phyloP scores from a whole-genome alignment of 208 protist species.

The Trypanosoma vivax region DNA sequence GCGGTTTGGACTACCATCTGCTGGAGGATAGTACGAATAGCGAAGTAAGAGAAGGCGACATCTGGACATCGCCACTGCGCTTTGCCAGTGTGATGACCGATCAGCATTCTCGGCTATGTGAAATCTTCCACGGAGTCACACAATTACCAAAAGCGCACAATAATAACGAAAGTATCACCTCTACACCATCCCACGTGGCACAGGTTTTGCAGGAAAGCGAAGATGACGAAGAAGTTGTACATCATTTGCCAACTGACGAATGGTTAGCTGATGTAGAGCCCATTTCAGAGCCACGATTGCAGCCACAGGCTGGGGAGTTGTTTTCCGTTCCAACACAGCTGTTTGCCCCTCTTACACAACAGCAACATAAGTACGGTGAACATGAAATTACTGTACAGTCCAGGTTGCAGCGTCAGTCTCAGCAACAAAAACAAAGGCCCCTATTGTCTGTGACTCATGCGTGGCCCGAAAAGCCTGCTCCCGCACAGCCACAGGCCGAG shows the following conservation, averaged over 20 bases:
- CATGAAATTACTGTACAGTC: no score
- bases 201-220: conserved; percentile 53
- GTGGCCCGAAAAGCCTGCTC: conserved; percentile 3
- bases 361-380: no score
- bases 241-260: no score
- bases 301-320: background rate
- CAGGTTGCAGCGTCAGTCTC: no score
- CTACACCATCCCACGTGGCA: no score
- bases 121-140: conserved; percentile 9
- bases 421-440: no score
- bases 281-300: conserved; percentile 16
- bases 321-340: background rate
- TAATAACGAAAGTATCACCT: conserved; percentile 5
- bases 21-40: conserved; percentile 1
- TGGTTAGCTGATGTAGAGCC: no score
- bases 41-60: no score
- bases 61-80: no score
- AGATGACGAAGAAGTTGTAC: conserved; percentile 25
- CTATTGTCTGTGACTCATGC: background rate
- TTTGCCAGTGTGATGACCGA: no score
- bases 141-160: background rate
- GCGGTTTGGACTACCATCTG: background rate
- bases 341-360: background rate
- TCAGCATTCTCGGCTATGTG: background rate
- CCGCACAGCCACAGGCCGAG: conserved; percentile 4